A percentile compares a stretch with the other conserved stretches of the same genome.
Conservation (phyloP, 306 rosid genomes). For the Myrica gale region DNA sequence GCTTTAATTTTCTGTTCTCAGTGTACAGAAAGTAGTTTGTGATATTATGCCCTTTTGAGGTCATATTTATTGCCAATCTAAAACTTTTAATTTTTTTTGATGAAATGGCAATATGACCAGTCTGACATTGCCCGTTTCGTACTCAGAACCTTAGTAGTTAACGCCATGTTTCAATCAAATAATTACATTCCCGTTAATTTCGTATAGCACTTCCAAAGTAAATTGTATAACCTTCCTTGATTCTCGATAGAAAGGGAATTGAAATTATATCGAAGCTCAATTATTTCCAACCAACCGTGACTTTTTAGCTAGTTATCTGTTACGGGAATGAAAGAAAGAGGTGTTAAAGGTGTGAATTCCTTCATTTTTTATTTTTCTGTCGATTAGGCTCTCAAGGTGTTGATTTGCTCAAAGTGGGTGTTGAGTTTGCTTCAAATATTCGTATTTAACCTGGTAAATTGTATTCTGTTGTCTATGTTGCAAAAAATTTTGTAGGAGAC, state of each 20-base stretch:
- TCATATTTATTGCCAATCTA: background rate
- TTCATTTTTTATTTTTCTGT: background rate
- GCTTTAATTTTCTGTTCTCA: background rate
- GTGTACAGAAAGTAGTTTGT: background rate
- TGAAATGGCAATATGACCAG: no score
- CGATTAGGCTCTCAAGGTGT: background rate
- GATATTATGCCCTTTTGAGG: background rate
- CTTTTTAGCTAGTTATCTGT: background rate
- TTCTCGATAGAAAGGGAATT: no score
- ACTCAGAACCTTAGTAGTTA: background rate
- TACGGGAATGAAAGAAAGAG: background rate
- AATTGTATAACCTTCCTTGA: no score
- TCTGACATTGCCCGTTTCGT: no score
- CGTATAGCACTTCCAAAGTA: background rate
- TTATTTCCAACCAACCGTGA: background rate
- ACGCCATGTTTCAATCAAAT: background rate
- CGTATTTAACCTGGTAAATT: constrained; percentile 1
- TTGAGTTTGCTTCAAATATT: constrained; percentile 24
- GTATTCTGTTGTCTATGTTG: constrained; percentile 9
- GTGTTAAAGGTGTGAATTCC: background rate
- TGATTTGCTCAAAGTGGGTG: background rate
- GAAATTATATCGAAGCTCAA: background rate
- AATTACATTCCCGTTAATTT: background rate
- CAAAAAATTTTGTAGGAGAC: constrained; percentile 31
- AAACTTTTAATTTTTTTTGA: no score